Evolutionary conservation across 1,284 basidiomycete species (phyloP), one percentile per base, ranked within the genome.

Genomic region (Leccinum angustisporum): DNA sequence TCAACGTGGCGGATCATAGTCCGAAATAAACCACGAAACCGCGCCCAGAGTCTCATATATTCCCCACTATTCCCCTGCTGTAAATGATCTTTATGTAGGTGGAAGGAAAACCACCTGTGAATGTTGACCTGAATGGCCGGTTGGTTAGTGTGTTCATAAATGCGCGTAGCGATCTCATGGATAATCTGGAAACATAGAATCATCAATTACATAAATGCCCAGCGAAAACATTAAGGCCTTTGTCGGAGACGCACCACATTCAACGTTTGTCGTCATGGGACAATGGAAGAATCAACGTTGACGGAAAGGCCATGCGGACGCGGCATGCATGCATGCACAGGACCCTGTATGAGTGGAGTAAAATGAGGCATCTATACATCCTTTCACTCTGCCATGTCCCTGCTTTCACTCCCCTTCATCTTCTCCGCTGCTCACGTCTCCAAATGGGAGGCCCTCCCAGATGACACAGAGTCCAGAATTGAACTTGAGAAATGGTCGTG

Each of bases 371-470:
- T 34, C 38, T 9, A n/a, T 48, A 46, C 18, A 10, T 40, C 11
- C 30, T 11, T 13, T 11, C 34, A 10, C 13, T 36, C 51, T 13
- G 14, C 27, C 25, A 43, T 71, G 70, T 62, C 65, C 52, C 57
- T 58, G 25, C 34, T 67, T 16, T 54, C 67, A 14, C 57, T 72
- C n/a, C 43, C n/a, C 3, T 59, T 63, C 27, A 27, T 72, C 27
- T 71, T 71, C 54, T 71, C 70, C 2, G 70, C 70, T 16, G 62
- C 68, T 16, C 73, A 71, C n/a, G 8, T 54, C 34, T 63, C 70
- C 13, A 67, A 64, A 57, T 74, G 72, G 73, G 70, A 71, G 27
- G 13, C 60, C 9, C 55, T 72, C 43, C 52, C 61, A 4, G 50
- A 61, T 54, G 5, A 14, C 16, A 56, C 56, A 31, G 54, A 53